phyloP scores from a whole-genome alignment of 345 rosid species.

The Eucalyptus polybractea region DNA sequence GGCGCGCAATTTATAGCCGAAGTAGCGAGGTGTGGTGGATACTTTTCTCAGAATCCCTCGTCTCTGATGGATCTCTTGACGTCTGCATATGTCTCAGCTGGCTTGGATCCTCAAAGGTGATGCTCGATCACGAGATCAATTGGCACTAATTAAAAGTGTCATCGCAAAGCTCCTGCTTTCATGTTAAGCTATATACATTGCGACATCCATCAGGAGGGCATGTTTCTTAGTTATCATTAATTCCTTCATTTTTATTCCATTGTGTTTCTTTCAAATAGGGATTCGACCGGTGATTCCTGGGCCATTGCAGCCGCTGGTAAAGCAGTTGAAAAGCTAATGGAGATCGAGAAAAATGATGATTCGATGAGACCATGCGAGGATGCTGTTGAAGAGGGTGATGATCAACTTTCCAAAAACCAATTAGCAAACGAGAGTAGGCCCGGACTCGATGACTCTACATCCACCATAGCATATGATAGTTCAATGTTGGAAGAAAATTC shows the following conservation, averaged over 20 bases:
- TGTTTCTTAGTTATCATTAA: background rate
- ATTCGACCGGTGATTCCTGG: constrained; percentile 9
- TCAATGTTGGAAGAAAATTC: background rate
- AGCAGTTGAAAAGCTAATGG: constrained; percentile 18
- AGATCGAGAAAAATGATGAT: background rate
- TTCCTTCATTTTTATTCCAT: background rate
- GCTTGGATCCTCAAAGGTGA: constrained; percentile 39
- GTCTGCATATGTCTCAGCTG: constrained; percentile 25
- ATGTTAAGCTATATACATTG: background rate
- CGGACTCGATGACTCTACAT: background rate
- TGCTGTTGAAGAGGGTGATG: background rate
- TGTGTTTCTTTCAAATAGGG: constrained; percentile 1
- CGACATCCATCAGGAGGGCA: background rate
- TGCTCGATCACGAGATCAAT: background rate
- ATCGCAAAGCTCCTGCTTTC: background rate
- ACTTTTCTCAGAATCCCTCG: constrained; percentile 24
- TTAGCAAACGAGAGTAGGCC: background rate
- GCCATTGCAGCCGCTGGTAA: constrained; percentile 15
- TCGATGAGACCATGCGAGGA: background rate
- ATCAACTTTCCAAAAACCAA: background rate
- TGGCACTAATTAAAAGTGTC: background rate
- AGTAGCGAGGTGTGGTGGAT: constrained; percentile 24
- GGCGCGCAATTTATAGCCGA: constrained; percentile 37
- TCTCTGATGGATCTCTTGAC: constrained; percentile 16
- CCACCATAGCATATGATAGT: background rate